Base-by-base conservation (phyloP, 257 asterid genomes). In the Ocimum tenuiflorum region DNA sequence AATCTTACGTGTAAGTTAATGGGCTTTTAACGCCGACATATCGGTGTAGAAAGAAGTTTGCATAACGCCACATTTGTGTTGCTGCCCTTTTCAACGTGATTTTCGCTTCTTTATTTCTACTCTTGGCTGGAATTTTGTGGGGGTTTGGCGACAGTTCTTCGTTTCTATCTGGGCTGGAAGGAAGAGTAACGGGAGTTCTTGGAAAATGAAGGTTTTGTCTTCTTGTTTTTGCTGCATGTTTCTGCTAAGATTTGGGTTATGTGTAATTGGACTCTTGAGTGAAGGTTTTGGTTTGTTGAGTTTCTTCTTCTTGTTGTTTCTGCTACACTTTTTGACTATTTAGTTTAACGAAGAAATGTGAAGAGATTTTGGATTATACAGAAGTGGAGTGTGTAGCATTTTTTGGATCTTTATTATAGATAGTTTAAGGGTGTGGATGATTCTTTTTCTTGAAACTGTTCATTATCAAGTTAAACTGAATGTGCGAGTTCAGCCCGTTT, bases 201-300 rank as follows among this genome's bases (percentile, higher is more conserved):
- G 10, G 15, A 52, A 57, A 70, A 78, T 70, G 83, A 77, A 73
- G 82, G 82, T 77, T 65, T 47, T 56, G 20, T 38, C n/a, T 38
- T 38, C 13, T 38, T 38, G n/a, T 7, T 58, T 41, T 35, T 39
- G 48, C 50, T 69, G 57, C 61, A 39, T 74, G 49, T 3, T 46
- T 4, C 36, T 31, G 36, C 36, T 31, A 31, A 3, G 0, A 6
- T 31, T 4, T 31, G 7, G n/a, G n/a, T n/a, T n/a, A n/a, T n/a
- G n/a, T n/a, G n/a, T n/a, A n/a, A n/a, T n/a, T n/a, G n/a, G n/a
- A n/a, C n/a, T n/a, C n/a, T n/a, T n/a, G n/a, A n/a, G n/a, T 31
- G 36, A 31, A 31, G 17, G 13, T 56, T 35, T 42, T 10, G 31
- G 10, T 22, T 51, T 3, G 69, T 58, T 6, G 7, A 4, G 8